Evolutionary conservation across 2,329 filamentous ascomycete species (phyloP), one percentile per base, ranked within the genome.

Genomic region (Colletotrichum phormii): DNA sequence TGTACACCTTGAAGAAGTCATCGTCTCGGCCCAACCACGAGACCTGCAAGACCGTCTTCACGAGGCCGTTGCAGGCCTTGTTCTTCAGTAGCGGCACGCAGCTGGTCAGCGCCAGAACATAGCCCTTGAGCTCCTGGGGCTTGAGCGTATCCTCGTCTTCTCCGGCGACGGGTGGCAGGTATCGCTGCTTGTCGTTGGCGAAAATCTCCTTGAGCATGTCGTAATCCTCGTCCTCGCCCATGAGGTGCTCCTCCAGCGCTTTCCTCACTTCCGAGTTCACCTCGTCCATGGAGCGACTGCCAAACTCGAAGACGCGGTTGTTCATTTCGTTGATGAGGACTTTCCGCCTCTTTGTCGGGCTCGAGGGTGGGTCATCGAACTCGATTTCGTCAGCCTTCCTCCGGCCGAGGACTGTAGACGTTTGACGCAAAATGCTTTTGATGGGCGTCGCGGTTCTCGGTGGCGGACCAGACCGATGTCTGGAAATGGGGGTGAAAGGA

Each of bases 1-100:
- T 87, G 79, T 94, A 95, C 64, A 90, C 89, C 76, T 89, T 89
- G 69, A 91, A 86, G 78, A 94, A 94, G 46, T 86, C 84, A 33
- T 90, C 88, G 73, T 92, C 90, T 69, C 90, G 87, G 11, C 89
- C 91, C 46, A 92, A 83, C 91, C 91, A 93, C 42, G 89, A 87
- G 78, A 88, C 91, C 65, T 85, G 83, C n/a, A 93, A 82, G 9
- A 93, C 84, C 63, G 85, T 86, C 76, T 86, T 86, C 70, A 93
- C 86, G 33, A 93, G 82, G 5, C 87, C 87, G 26, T 88, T 86
- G 78, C 89, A 92, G 35, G 86, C 86, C 78, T 87, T 88, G 75
- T 89, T 87, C 73, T 86, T 86, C 37, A 93, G 83, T 46, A 90
- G 84, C n/a, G 90, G 89, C 8, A 89, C 86, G 76, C 88, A 90